Conservation (phyloP, 352 stramenopile species). For the Globisporangium carolinianum region DNA sequence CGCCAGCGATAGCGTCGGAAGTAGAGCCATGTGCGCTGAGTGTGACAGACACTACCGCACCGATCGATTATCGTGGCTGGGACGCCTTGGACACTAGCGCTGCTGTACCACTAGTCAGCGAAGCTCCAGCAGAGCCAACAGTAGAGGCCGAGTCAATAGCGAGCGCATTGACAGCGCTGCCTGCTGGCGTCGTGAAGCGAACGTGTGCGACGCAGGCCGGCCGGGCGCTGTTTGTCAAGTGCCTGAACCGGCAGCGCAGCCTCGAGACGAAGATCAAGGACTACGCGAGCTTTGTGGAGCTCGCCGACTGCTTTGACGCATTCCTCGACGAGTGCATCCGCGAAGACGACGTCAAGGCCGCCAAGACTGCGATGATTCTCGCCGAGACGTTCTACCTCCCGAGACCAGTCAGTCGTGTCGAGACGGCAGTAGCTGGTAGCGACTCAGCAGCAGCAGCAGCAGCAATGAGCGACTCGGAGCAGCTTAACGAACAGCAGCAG, state of each 20-base stretch:
- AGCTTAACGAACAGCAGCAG: constrained; percentile 9
- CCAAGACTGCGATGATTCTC: constrained; percentile 86
- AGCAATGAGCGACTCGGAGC: background rate
- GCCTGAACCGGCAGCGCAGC: constrained; percentile 74
- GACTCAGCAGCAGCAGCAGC: constrained; percentile 1
- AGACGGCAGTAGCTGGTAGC: background rate
- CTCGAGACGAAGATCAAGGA: constrained; percentile 70
- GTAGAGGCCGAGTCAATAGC: background rate
- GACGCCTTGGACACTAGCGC: background rate
- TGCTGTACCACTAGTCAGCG: background rate
- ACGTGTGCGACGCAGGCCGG: constrained; percentile 22
- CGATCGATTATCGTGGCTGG: background rate
- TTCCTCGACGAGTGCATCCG: constrained; percentile 72
- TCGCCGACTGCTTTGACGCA: constrained; percentile 61
- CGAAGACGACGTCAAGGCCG: constrained; percentile 76
- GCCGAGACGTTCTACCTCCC: constrained; percentile 75
- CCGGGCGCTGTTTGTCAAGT: constrained; percentile 73
- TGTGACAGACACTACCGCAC: too few species aligned
- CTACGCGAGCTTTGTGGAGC: constrained; percentile 41
- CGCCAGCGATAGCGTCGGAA: too few species aligned
- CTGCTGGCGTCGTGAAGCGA: constrained; percentile 17
- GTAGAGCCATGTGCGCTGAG: too few species aligned
- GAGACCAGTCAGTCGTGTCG: too few species aligned
- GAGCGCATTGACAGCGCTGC: background rate
- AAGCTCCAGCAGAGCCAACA: background rate